Conservation (phyloP, 495 filamentous ascomycete genomes). For the Penicillium robsamsonii region DNA sequence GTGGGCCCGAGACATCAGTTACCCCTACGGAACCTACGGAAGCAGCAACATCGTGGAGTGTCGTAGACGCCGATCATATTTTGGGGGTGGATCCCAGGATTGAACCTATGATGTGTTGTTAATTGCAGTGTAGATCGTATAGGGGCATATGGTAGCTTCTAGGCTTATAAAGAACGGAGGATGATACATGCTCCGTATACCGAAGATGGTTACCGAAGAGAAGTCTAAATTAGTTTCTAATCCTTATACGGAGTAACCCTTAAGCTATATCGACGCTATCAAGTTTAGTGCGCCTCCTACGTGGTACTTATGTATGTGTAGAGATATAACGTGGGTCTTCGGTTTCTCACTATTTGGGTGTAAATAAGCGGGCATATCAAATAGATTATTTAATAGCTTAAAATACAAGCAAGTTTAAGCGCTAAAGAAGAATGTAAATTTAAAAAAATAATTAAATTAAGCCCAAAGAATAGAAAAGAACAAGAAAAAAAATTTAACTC, state of each 20-base stretch:
- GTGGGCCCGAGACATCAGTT: constrained; percentile 14
- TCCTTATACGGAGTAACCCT: background rate
- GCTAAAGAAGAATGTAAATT: background rate
- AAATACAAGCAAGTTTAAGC: too few species aligned
- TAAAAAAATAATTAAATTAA: background rate
- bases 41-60: constrained; percentile 10
- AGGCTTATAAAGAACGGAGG: background rate
- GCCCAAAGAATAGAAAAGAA: background rate
- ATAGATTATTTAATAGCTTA: too few species aligned
- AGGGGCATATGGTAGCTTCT: background rate
- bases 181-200: background rate
- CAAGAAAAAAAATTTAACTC: background rate
- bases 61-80: constrained; percentile 16
- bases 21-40: constrained; percentile 5
- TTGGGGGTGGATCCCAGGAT: constrained; percentile 9
- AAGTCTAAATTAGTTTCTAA: background rate
- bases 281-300: background rate
- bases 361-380: background rate
- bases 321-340: background rate
- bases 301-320: background rate
- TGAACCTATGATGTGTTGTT: constrained; percentile 4
- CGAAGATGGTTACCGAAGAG: background rate
- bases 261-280: background rate
- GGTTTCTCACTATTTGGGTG: background rate
- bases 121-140: background rate